Evolutionary conservation across 202 grass and related monocot species (phyloP), one percentile per base, ranked within the genome.

Genomic region (Alloteropsis angusta): DNA sequence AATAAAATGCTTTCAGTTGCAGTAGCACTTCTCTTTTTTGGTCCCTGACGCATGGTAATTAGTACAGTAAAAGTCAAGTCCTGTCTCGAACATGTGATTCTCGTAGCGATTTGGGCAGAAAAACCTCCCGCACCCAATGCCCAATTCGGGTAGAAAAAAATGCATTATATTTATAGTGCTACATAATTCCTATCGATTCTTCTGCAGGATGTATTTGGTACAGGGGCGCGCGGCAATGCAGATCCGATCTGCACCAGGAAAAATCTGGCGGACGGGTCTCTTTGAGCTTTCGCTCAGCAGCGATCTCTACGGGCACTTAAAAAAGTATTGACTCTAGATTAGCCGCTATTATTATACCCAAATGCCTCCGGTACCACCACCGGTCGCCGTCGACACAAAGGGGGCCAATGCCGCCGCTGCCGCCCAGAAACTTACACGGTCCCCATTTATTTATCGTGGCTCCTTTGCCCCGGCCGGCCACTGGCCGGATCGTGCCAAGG

Each of bases 331-430:
- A 72, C 61, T 79, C 43, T 35, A 43, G 48, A 72, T 77, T 59
- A 81, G 47, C 43, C 37, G 64, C 56, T 28, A 74, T 56, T 54
- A 41, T 69, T 77, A 72, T 10, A 60, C 16, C 0, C 2, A 10
- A n/a, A n/a, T n/a, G n/a, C n/a, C n/a, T n/a, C n/a, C 46, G 9
- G 55, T 3, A 44, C 23, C 80, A 5, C 70, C 13, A 6, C 57
- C 13, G 48, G 82, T 77, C 77, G 64, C 32, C 86, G 86, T 81
- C 77, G 72, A 44, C 85, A 32, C 14, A 1, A 38, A n/a, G n/a
- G 50, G 48, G 9, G 17, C 71, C 26, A 36, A 45, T 25, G 4
- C 60, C 32, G 28, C 4, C 65, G 71, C 76, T 71, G 71, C 81
- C 81, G 76, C 39, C 76, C 55, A 58, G 57, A 63, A 71, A 64